Percentiles rank a stretch among this genome's conserved stretches.
Conservation (phyloP, 805 yeast species). For the Monosporozyma siamensis region DNA sequence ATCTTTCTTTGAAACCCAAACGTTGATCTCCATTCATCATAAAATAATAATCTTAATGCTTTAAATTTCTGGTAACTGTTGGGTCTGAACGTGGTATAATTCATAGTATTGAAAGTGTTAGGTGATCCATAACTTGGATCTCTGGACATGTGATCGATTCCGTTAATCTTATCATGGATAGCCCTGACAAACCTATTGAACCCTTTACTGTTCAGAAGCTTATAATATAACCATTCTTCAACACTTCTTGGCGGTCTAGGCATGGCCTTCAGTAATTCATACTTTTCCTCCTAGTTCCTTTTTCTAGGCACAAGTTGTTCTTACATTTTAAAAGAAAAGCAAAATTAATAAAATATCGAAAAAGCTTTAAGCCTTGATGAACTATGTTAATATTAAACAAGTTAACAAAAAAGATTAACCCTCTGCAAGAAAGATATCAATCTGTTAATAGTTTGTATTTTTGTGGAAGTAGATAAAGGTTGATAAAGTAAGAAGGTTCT, state of each 20-base stretch:
- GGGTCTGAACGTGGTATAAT: conserved; percentile 33
- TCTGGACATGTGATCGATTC: conserved; percentile 37
- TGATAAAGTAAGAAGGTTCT: too few species aligned
- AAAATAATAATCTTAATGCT: conserved; percentile 51
- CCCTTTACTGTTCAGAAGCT: conserved; percentile 46
- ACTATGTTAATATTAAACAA: too few species aligned
- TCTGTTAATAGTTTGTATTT: too few species aligned
- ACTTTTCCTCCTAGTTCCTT: too few species aligned
- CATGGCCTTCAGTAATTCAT: too few species aligned
- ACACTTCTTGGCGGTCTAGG: conserved; percentile 28
- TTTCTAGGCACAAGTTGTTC: too few species aligned
- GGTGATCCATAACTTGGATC: conserved; percentile 4
- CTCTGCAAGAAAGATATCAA: too few species aligned
- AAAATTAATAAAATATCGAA: not conserved
- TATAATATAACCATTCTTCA: conserved; percentile 40
- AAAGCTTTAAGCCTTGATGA: not conserved
- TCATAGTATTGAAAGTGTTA: conserved; percentile 10
- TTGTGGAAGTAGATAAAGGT: too few species aligned
- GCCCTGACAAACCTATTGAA: conserved; percentile 56
- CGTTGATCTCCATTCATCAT: conserved; percentile 48
- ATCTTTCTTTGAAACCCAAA: conserved; percentile 37
- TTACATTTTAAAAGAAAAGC: too few species aligned
- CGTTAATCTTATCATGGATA: conserved; percentile 55
- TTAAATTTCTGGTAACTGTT: conserved; percentile 45
- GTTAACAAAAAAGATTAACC: too few species aligned